These are phyloP conservation scores for Solanum sparsipilum DNA, from an alignment of 257 asterid genomes.

Conservation along the genomic window DNA sequence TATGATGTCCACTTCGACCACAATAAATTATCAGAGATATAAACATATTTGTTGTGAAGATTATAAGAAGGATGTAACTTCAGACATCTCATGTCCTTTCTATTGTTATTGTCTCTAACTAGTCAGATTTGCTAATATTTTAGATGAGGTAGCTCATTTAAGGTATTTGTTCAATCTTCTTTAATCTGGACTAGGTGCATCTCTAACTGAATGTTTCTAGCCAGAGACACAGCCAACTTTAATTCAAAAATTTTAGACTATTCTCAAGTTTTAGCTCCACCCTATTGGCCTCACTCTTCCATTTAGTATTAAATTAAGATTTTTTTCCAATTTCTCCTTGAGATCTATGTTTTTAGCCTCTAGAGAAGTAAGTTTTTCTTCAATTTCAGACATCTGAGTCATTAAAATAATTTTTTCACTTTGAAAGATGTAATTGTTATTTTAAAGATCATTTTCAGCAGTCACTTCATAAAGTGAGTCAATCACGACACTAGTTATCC, in stretches of 20 bases:
- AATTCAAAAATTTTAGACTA: too few species aligned
- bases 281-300: not conserved
- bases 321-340: not conserved
- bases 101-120: not conserved
- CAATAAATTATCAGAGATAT: too few species aligned
- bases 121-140: not conserved
- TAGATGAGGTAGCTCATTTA: not conserved
- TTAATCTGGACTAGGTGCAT: not conserved
- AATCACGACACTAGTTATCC: not conserved
- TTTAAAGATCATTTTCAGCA: too few species aligned
- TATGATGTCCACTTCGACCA: too few species aligned
- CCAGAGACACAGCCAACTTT: not conserved
- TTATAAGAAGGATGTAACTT: not conserved
- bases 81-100: not conserved
- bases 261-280: not conserved
- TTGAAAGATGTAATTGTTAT: too few species aligned
- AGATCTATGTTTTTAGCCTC: too few species aligned
- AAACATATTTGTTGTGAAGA: too few species aligned
- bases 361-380: too few species aligned
- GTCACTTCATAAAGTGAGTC: not conserved
- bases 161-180: not conserved
- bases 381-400: too few species aligned
- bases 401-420: too few species aligned
- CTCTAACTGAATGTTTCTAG: not conserved
- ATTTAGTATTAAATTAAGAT: too few species aligned